Evolutionary conservation across 805 yeast genomes (phyloP).

Genomic region (Ogataea paraovalis): DNA sequence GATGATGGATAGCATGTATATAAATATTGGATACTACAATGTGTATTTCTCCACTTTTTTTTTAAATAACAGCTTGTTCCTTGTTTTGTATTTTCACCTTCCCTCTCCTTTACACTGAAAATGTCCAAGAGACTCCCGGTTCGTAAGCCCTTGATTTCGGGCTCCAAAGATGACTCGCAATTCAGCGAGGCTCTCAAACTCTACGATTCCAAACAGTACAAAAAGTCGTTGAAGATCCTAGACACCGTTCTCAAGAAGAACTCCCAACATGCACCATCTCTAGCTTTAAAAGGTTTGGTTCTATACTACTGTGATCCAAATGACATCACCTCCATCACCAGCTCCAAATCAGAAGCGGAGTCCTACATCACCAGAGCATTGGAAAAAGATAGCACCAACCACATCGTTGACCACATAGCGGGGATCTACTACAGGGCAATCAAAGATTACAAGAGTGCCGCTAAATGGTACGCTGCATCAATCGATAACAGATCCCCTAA

Average conservation of each 20-base stretch:
- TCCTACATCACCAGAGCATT: conserved; percentile 58
- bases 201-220: conserved; percentile 83
- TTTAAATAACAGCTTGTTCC: too few relatives aligned
- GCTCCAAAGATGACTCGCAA: conserved; percentile 61
- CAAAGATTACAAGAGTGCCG: conserved; percentile 70
- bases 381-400: conserved; percentile 53
- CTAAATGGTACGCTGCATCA: conserved; percentile 72
- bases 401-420: conserved; percentile 77
- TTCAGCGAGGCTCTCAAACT: conserved; percentile 79
- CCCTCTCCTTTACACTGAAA: not conserved
- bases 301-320: conserved; percentile 45
- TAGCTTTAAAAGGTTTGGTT: conserved; percentile 80
- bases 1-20: not conserved
- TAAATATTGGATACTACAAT: not conserved
- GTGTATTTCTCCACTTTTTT: not conserved
- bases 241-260: conserved; percentile 76
- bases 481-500: conserved; percentile 75
- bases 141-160: conserved; percentile 14
- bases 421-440: conserved; percentile 77
- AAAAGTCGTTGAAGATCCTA: conserved; percentile 72
- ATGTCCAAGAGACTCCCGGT: conserved; percentile 1
- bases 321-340: conserved; percentile 1
- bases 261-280: conserved; percentile 70
- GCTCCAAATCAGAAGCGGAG: conserved; percentile 53
- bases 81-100: not conserved